These are phyloP conservation scores for Tetrapisispora phaffii DNA, from an alignment of 805 yeast species.

Conservation along the genomic window DNA sequence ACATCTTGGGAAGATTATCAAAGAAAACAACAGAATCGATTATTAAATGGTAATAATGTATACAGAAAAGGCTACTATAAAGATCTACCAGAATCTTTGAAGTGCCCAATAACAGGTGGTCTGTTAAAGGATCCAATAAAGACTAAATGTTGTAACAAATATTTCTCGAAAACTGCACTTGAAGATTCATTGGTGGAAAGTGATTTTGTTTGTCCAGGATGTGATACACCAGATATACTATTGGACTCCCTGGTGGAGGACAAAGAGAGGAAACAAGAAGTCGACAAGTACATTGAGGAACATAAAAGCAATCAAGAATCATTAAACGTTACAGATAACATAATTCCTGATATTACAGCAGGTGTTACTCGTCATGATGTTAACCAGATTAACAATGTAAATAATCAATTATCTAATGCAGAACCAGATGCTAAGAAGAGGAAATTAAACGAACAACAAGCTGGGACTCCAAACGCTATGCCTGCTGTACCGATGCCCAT, in stretches of 20 bases:
- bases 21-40: conserved; percentile 39
- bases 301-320: conserved; percentile 20
- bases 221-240: conserved; percentile 62
- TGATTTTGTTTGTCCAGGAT: conserved; percentile 87
- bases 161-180: conserved; percentile 50
- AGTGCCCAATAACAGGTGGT: conserved; percentile 62
- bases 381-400: background rate
- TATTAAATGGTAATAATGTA: conserved; percentile 33
- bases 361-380: background rate
- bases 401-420: conserved; percentile 8
- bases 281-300: conserved; percentile 41
- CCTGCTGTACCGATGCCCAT: conserved; percentile 18
- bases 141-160: conserved; percentile 69
- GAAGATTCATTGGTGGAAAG: conserved; percentile 62
- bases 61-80: conserved; percentile 37
- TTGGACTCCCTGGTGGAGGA: conserved; percentile 64
- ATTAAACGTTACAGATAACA: conserved; percentile 6
- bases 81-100: conserved; percentile 44
- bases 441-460: conserved; percentile 5
- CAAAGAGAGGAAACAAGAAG: conserved; percentile 44
- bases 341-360: conserved; percentile 4
- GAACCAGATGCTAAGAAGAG: conserved; percentile 5
- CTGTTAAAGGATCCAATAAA: conserved; percentile 62
- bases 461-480: conserved; percentile 3
- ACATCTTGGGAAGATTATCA: conserved; percentile 85